Evolutionary conservation across 768 basidiomycete species (phyloP).

Genomic region (Crepidotus variabilis): DNA sequence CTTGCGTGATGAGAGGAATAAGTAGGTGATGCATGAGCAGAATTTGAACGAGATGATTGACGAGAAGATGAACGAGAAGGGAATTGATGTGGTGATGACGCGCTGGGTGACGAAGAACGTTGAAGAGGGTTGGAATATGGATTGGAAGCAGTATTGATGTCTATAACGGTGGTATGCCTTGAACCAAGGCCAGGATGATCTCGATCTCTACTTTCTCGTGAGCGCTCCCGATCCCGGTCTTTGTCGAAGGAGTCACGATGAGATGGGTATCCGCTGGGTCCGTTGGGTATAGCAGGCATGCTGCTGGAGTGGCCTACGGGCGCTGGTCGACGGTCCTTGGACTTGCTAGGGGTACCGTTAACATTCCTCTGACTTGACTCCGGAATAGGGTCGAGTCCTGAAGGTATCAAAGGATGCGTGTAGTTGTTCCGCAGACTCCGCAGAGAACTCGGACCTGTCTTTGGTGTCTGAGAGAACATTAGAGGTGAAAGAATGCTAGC

Average conservation of each 20-base stretch:
- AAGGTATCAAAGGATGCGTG: conserved; percentile 26
- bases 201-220: conserved; percentile 2
- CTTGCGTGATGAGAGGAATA: not conserved
- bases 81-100: conserved; percentile 6
- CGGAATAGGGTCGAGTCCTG: conserved; percentile 37
- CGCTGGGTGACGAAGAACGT: not conserved
- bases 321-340: conserved; percentile 1
- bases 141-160: too few relatives aligned
- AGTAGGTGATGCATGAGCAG: not conserved
- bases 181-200: conserved; percentile 9
- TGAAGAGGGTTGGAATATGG: conserved; percentile 1
- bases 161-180: conserved; percentile 11
- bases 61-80: conserved; percentile 13
- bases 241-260: not conserved
- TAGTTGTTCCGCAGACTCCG: conserved; percentile 15
- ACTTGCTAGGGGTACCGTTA: conserved; percentile 1
- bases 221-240: not conserved
- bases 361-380: conserved; percentile 20
- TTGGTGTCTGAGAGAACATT: conserved; percentile 31
- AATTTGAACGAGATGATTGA: conserved; percentile 5
- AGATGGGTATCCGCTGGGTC: not conserved
- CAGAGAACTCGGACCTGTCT: conserved; percentile 19
- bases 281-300: conserved; percentile 4
- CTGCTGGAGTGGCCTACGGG: conserved; percentile 6
- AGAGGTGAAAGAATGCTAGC: conserved; percentile 43